Evolutionary conservation across 2,329 filamentous ascomycete species (phyloP).

Genomic region (Pleochaeta shiraiana): DNA sequence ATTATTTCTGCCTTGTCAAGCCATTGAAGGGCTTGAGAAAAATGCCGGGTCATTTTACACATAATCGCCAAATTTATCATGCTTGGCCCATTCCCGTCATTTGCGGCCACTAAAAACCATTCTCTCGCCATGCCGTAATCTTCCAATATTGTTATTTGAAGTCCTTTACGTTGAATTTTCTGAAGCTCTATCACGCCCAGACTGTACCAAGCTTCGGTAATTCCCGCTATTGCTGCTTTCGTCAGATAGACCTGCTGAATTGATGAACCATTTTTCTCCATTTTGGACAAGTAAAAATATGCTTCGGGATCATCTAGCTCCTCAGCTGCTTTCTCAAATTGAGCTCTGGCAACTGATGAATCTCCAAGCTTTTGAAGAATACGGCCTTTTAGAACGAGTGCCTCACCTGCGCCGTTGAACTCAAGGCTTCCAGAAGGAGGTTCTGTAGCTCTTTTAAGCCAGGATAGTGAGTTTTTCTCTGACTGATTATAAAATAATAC

Average conservation of each 20-base stretch:
- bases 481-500: slow-evolving; percentile 9
- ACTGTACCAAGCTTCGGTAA: slow-evolving; percentile 16
- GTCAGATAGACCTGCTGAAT: slow-evolving; percentile 13
- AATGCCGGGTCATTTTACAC: slow-evolving; percentile 10
- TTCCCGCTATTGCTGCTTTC: slow-evolving; percentile 16
- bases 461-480: slow-evolving; percentile 11
- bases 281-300: slow-evolving; percentile 16
- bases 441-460: slow-evolving; percentile 12
- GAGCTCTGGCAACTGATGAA: slow-evolving; percentile 9
- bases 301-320: slow-evolving; percentile 15
- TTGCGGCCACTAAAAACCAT: slow-evolving; percentile 15
- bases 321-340: slow-evolving; percentile 15
- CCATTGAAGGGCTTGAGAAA: slow-evolving; percentile 11
- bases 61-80: slow-evolving; percentile 16
- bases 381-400: slow-evolving; percentile 11
- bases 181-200: slow-evolving; percentile 14
- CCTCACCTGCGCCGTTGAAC: slow-evolving; percentile 14
- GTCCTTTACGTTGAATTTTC: slow-evolving; percentile 6
- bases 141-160: slow-evolving; percentile 6
- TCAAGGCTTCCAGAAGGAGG: slow-evolving; percentile 8
- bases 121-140: slow-evolving; percentile 16
- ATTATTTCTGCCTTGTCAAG: slow-evolving; percentile 9
- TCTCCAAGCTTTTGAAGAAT: slow-evolving; percentile 9
- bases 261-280: slow-evolving; percentile 8
- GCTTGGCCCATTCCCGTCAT: slow-evolving; percentile 12